Percentiles rank a stretch among this genome's conserved stretches.
phyloP scores from a whole-genome alignment of 148 eudicot species.

The Cornus florida region DNA sequence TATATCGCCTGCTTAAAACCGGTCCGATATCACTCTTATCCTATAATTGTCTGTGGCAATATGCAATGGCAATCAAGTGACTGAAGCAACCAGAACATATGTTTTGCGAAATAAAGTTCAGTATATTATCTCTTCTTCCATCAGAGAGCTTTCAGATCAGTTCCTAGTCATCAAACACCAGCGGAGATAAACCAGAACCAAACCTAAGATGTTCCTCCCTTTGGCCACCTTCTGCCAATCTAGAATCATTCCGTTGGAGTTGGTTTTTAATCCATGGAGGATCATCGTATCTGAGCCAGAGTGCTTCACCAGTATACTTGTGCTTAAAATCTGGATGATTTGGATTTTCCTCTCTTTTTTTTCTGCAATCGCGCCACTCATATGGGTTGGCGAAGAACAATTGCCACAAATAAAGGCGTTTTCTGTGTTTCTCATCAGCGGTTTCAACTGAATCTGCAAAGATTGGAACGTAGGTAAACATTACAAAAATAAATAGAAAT shows the following conservation, averaged over 20 bases:
- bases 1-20: too few relatives aligned
- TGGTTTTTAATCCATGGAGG: conserved; percentile 71
- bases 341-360: conserved; percentile 35
- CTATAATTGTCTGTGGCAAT: too few relatives aligned
- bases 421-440: conserved; percentile 24
- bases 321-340: conserved; percentile 67
- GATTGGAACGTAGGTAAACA: neutral
- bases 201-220: neutral
- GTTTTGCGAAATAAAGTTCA: too few relatives aligned
- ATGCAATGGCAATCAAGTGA: too few relatives aligned
- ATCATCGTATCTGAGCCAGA: conserved; percentile 54
- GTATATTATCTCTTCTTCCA: too few relatives aligned
- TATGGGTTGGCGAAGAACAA: conserved; percentile 59
- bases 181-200: conserved; percentile 9
- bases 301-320: conserved; percentile 63
- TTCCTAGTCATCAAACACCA: conserved; percentile 18
- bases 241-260: conserved; percentile 48
- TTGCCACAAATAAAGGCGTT: conserved; percentile 62
- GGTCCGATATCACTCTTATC: too few relatives aligned
- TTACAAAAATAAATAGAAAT: neutral
- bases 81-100: too few relatives aligned
- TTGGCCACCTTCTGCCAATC: conserved; percentile 11
- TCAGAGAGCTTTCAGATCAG: neutral
- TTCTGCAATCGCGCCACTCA: conserved; percentile 65
- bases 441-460: conserved; percentile 34